Base-by-base conservation (phyloP, 2,329 filamentous ascomycete genomes). In the Alternaria brassicae region DNA sequence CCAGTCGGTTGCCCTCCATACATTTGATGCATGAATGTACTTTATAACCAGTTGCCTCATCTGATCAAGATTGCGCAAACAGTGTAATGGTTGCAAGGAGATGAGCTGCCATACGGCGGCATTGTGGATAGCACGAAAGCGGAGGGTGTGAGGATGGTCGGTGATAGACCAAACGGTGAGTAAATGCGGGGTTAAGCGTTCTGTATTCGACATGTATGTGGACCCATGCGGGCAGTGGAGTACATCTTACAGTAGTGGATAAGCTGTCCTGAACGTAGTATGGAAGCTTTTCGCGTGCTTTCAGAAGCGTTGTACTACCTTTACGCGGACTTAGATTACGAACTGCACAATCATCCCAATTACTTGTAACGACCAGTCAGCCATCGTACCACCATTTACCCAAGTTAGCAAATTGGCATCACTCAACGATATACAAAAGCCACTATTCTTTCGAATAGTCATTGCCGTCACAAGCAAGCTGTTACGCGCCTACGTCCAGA, bases 1-100 rank as follows among this genome's bases (percentile, higher is more conserved):
- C 55, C 54, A 55, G 50, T 62, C 57, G 56, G 56, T 56, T 58
- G 27, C 40, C 48, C 50, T 58, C 55, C 60, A 59, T 47, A 53
- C 48, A 52, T 15, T 37, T 44, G 50, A 52, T 40, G 19, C 32
- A 49, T 27, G 44, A 41, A 30, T 47, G 12, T 30, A 54, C 41
- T 57, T 42, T 52, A 58, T 40, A 52, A 9, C 36, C 40, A 51
- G 40, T 40, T 52, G 53, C 36, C 44, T 55, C 17, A 40, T 27
- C n/a, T 50, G n/a, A 44, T 6, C 41, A 34, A 41, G 41, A 25
- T 21, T 40, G 36, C 23, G 15, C n/a, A 45, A 28, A 40, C 37
- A 23, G 28, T 42, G 40, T 36, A 32, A 54, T 50, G 44, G 23
- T 39, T 44, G 45, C 15, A 28, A n/a, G 27, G 34, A 48, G 21